Percentiles rank a stretch among this genome's conserved stretches.
Evolutionary conservation across 2,329 filamentous ascomycete genomes (phyloP).

Genomic region (Trichoderma sp.): DNA sequence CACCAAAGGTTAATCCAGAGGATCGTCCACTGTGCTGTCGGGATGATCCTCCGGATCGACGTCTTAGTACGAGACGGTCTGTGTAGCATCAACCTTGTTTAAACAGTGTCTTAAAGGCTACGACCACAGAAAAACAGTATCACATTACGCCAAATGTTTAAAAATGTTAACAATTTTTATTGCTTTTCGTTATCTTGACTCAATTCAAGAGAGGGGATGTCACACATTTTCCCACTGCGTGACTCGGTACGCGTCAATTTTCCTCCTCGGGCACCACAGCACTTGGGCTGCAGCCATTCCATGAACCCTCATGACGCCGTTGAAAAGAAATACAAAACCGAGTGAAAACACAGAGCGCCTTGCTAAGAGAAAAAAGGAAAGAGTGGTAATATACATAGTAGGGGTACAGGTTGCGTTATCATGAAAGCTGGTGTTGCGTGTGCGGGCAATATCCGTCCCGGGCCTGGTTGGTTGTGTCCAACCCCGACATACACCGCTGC

Average conservation of each 20-base stretch:
- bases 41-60: neutral
- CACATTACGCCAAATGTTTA: neutral
- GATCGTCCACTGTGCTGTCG: neutral
- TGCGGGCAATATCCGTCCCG: conserved; percentile 4
- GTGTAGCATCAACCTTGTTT: neutral
- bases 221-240: conserved; percentile 31
- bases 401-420: conserved; percentile 27
- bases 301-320: neutral
- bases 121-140: neutral
- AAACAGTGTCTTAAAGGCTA: neutral
- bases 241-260: conserved; percentile 26
- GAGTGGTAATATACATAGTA: conserved; percentile 35
- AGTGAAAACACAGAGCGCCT: conserved; percentile 35
- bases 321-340: conserved; percentile 20
- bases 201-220: conserved; percentile 43
- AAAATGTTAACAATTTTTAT: conserved; percentile 17
- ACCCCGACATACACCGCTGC: neutral
- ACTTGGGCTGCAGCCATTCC: conserved; percentile 18
- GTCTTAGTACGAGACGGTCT: neutral
- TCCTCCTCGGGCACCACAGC: conserved; percentile 22
- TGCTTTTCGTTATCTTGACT: conserved; percentile 23
- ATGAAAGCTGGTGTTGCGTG: conserved; percentile 7
- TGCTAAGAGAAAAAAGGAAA: conserved; percentile 33
- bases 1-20: neutral
- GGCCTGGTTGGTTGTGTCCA: neutral